Evolutionary conservation across 257 asterid genomes (phyloP).

Genomic region (Plantago ovata): DNA sequence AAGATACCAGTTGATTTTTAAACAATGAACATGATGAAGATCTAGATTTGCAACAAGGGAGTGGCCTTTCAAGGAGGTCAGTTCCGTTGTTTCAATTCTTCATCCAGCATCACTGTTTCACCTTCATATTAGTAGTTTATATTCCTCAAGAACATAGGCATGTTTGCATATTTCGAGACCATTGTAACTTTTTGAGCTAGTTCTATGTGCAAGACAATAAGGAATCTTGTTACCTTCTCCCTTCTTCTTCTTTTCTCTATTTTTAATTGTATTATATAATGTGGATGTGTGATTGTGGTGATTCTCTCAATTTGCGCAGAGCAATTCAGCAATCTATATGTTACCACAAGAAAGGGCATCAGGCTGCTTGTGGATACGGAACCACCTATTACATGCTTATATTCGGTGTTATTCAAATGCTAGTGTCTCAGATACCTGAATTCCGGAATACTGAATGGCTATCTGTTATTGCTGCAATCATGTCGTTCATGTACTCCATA

Average conservation of each 20-base stretch:
- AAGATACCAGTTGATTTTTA: no score
- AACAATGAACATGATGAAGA: no score
- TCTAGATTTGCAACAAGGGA: no score
- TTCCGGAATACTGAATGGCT: constrained; percentile 63
- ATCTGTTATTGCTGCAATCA: constrained; percentile 61
- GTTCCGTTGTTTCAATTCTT: no score
- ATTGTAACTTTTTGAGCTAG: no score
- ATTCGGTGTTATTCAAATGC: constrained; percentile 53
- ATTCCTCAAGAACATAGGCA: background rate
- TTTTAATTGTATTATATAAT: no score
- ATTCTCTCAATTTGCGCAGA: constrained; percentile 28
- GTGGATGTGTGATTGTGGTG: background rate
- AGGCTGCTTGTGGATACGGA: constrained; percentile 39
- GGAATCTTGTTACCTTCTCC: no score
- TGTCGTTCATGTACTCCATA: constrained; percentile 62
- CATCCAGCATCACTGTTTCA: no score
- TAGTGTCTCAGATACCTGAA: constrained; percentile 63
- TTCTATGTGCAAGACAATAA: no score
- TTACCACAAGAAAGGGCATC: constrained; percentile 55
- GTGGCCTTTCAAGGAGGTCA: no score
- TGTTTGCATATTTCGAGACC: background rate
- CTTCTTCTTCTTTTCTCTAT: no score
- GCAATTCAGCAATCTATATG: constrained; percentile 72
- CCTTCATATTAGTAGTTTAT: background rate
- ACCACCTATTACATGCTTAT: constrained; percentile 39